phyloP scores from a whole-genome alignment of 768 basidiomycete species.

The Mycena filopes region DNA sequence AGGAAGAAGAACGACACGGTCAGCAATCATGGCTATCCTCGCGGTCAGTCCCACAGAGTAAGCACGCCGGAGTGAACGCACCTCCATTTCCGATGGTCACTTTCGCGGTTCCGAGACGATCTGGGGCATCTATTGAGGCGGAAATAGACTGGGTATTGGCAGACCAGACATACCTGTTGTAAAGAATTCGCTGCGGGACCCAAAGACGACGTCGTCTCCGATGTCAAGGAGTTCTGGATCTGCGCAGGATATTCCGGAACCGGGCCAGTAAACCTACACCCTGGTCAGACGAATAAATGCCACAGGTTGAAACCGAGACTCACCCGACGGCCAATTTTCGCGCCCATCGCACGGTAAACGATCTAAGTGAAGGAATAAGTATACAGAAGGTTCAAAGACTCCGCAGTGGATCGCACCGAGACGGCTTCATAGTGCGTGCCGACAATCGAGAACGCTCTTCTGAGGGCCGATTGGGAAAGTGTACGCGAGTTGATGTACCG shows the following conservation, averaged over 20 bases:
- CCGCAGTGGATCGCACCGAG: conserved; percentile 42
- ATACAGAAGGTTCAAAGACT: too few species aligned
- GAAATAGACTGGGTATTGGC: conserved; percentile 38
- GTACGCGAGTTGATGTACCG: conserved; percentile 50
- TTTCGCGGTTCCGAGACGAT: conserved; percentile 12
- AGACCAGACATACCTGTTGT: conserved; percentile 35
- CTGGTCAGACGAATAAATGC: not conserved
- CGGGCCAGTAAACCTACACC: conserved; percentile 55
- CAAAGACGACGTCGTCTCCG: conserved; percentile 61
- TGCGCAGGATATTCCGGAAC: conserved; percentile 53
- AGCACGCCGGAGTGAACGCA: conserved; percentile 15
- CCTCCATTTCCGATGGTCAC: conserved; percentile 16
- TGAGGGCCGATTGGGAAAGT: conserved; percentile 48
- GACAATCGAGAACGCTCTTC: conserved; percentile 50
- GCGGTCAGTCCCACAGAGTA: not conserved
- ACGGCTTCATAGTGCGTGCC: conserved; percentile 57
- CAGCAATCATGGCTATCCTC: conserved; percentile 37
- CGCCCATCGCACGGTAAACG: conserved; percentile 58
- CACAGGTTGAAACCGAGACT: not conserved
- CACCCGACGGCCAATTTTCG: conserved; percentile 52
- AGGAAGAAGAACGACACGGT: conserved; percentile 57
- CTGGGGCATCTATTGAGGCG: conserved; percentile 19
- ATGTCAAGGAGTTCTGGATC: conserved; percentile 60
- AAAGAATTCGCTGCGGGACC: conserved; percentile 54
- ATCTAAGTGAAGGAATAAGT: conserved; percentile 34